A percentile compares a stretch with the other conserved stretches of the same genome.
phyloP scores from a whole-genome alignment of 768 basidiomycete species.

The Boletus insuetus region DNA sequence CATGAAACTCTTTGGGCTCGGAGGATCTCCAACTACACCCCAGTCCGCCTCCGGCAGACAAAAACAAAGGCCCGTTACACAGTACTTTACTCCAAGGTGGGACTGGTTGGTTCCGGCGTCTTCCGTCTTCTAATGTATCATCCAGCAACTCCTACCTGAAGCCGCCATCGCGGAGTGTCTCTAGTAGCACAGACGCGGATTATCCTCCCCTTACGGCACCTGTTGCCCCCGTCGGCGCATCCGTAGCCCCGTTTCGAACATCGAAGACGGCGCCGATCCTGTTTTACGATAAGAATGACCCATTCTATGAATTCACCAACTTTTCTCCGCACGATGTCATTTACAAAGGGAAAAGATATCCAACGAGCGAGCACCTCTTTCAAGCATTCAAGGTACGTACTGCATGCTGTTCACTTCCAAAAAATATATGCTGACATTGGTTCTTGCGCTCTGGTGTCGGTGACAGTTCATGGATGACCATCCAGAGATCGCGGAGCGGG shows the following conservation, averaged over 20 bases:
- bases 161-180: conserved; percentile 4
- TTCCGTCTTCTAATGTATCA: background rate
- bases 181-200: conserved; percentile 15
- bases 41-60: conserved; percentile 20
- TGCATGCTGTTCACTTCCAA: background rate
- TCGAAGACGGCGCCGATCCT: conserved; percentile 40
- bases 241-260: conserved; percentile 27
- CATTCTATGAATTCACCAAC: conserved; percentile 72
- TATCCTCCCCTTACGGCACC: conserved; percentile 35
- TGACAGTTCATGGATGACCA: conserved; percentile 56
- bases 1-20: conserved; percentile 32
- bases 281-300: conserved; percentile 63
- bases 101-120: background rate
- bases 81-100: conserved; percentile 24
- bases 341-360: conserved; percentile 63
- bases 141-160: conserved; percentile 16
- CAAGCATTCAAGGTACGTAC: conserved; percentile 64
- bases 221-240: conserved; percentile 25
- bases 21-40: conserved; percentile 26
- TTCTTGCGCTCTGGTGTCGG: background rate
- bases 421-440: background rate
- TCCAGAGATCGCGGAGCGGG: conserved; percentile 66
- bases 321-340: conserved; percentile 65
- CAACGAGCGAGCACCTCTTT: conserved; percentile 76
- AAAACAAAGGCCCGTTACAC: conserved; percentile 23